Conservation (phyloP, 148 eudicot genomes). For the Silene latifolia region DNA sequence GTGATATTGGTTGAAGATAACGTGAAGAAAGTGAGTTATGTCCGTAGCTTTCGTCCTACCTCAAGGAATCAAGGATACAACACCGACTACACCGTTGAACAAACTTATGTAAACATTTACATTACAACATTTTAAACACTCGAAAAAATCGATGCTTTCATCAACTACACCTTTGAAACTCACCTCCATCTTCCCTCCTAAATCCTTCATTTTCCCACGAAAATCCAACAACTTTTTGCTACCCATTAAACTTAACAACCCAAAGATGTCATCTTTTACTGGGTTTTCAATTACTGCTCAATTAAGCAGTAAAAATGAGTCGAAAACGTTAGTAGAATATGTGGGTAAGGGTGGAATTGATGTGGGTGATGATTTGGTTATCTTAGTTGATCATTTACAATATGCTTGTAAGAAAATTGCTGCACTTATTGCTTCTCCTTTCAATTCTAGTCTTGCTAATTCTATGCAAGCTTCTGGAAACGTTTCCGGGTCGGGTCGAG, state of each 20-base stretch:
- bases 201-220: slow-evolving; percentile 22
- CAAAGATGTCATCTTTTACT: slow-evolving; percentile 44
- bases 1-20: no score
- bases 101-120: no score
- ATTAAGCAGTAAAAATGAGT: slow-evolving; percentile 31
- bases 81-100: no score
- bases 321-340: slow-evolving; percentile 60
- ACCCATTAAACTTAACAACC: slow-evolving; percentile 18
- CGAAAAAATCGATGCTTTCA: slow-evolving; percentile 33
- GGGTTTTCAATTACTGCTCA: slow-evolving; percentile 40
- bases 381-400: slow-evolving; percentile 71
- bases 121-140: neutral
- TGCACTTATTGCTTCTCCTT: slow-evolving; percentile 87
- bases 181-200: slow-evolving; percentile 34
- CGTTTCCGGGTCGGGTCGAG: slow-evolving; percentile 46
- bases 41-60: no score
- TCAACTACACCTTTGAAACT: slow-evolving; percentile 29
- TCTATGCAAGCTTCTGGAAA: slow-evolving; percentile 24
- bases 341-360: slow-evolving; percentile 58
- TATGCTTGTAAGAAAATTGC: slow-evolving; percentile 88
- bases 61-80: no score
- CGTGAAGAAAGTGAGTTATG: no score
- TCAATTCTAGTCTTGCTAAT: slow-evolving; percentile 44
- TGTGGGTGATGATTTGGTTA: slow-evolving; percentile 75
- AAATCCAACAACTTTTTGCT: slow-evolving; percentile 21